Percentiles rank a stretch among this genome's conserved stretches.
Conservation (phyloP, 768 basidiomycete genomes). For the Favolaschia claudopus region DNA sequence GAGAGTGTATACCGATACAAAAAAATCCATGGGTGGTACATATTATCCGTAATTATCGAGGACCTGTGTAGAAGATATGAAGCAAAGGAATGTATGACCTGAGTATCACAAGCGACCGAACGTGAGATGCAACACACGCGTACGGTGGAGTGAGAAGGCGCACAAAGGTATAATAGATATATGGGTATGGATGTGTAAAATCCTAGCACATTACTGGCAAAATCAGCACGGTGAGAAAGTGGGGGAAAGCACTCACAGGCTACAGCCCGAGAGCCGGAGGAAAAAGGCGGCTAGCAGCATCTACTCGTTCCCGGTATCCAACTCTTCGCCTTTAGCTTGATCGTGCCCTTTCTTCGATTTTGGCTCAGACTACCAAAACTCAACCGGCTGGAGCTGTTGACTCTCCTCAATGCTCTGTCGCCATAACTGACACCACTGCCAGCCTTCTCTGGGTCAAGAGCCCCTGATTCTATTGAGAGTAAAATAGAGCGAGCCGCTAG, state of each 20-base stretch:
- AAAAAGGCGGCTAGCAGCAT: conserved; percentile 70
- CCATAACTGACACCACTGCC: conserved; percentile 98
- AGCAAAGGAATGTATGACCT: conserved; percentile 21
- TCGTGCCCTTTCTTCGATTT: conserved; percentile 65
- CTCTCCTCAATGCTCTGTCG: conserved; percentile 88
- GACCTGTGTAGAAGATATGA: conserved; percentile 3
- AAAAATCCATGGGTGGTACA: conserved; percentile 20
- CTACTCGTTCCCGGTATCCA: conserved; percentile 67
- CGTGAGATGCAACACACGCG: conserved; percentile 24
- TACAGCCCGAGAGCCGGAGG: background rate
- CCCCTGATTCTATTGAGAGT: conserved; percentile 88
- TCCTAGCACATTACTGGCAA: conserved; percentile 24
- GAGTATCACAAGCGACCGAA: conserved; percentile 21
- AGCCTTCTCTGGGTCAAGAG: conserved; percentile 90
- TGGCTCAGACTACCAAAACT: conserved; percentile 85
- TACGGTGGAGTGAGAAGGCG: conserved; percentile 35
- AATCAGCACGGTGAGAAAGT: conserved; percentile 11
- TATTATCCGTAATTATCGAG: conserved; percentile 30
- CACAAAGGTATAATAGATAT: conserved; percentile 45
- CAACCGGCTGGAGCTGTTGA: conserved; percentile 89
- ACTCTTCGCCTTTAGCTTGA: conserved; percentile 65
- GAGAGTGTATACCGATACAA: conserved; percentile 3
- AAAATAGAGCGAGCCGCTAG: conserved; percentile 88
- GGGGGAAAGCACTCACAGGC: conserved; percentile 10
- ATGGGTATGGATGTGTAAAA: conserved; percentile 41